Base-by-base conservation (phyloP, 2,329 filamentous ascomycete genomes). In the Neophaeococcomyces mojaviensis region DNA sequence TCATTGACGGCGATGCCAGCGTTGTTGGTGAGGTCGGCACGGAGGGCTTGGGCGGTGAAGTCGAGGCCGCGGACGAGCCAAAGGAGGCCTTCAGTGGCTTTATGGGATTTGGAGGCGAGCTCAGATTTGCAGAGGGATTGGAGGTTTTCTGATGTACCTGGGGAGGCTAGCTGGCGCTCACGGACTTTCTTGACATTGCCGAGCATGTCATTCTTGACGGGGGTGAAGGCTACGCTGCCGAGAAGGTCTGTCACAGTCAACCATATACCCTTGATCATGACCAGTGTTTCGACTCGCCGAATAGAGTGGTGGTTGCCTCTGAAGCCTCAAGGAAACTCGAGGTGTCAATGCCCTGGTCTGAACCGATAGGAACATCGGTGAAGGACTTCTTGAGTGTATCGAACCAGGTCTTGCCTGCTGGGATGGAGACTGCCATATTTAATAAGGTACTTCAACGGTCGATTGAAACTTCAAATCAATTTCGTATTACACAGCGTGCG, bases 161-260 rank as follows among this genome's bases (percentile, higher is more conserved):
- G 88, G 47, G 86, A 80, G 47, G 82, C 86, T 45, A 83, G 75
- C 64, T 90, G 84, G 57, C 89, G 81, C 43, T 89, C 82, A 54
- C 86, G 81, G 67, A 97, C 76, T 85, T 98, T 97, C 88, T 88
- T 89, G 71, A 97, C 78, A 70, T 98, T 98, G 64, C 86, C 86
- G 39, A 79, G 67, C 73, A 98, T 86, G 68, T 98, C 92, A 57
- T 70, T 84, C 78, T 95, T 96, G 64, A 97, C 90, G 20, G 87
- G 85, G 45, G 76, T 80, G 70, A 98, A 97, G 54, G 89, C 88
- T 28, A 84, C 78, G 36, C 73, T 76, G 43, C 77, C 78, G 22
- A 82, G 67, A 33, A 80, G 67, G 63, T 82, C 79, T 78, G 52
- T 18, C 18, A 16, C 24, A 34, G 24, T 32, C 36, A 44, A 32